A percentile compares a stretch with the other conserved stretches of the same genome.
phyloP scores from a whole-genome alignment of 441 rosid genomes.

The Erodium texanum region DNA sequence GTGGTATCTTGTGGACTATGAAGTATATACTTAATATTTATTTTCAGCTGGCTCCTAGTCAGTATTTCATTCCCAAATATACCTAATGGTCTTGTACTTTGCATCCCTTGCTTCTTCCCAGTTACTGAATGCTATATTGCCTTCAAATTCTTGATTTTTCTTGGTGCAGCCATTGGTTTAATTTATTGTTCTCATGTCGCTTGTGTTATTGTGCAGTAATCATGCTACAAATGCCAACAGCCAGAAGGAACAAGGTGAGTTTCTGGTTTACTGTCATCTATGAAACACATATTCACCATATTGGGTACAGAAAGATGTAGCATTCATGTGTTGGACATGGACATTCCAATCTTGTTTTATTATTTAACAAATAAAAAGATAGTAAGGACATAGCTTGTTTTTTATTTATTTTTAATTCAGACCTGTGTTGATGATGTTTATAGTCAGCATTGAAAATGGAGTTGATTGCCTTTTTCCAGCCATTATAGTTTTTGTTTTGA shows the following conservation, averaged over 20 bases:
- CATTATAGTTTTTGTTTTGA: too few species aligned
- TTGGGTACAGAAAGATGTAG: background rate
- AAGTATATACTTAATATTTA: background rate
- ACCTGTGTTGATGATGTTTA: background rate
- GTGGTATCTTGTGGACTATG: background rate
- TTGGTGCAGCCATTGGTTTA: background rate
- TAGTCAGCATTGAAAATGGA: background rate
- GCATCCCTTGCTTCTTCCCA: background rate
- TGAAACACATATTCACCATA: background rate
- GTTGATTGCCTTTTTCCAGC: background rate
- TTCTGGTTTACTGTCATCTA: background rate
- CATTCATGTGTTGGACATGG: background rate
- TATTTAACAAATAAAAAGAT: background rate
- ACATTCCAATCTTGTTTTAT: background rate
- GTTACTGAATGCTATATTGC: background rate
- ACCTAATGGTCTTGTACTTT: background rate
- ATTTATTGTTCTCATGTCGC: slow-evolving; percentile 4
- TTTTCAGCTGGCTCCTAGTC: background rate
- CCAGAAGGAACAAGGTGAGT: slow-evolving; percentile 29
- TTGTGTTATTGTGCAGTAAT: slow-evolving; percentile 28
- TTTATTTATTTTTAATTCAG: background rate
- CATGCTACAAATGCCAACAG: slow-evolving; percentile 19
- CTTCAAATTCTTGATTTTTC: background rate
- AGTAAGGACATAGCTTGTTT: background rate
- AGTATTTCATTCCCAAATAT: background rate